Base-by-base conservation (phyloP, 2,329 filamentous ascomycete species). In the Claviceps maximensis region DNA sequence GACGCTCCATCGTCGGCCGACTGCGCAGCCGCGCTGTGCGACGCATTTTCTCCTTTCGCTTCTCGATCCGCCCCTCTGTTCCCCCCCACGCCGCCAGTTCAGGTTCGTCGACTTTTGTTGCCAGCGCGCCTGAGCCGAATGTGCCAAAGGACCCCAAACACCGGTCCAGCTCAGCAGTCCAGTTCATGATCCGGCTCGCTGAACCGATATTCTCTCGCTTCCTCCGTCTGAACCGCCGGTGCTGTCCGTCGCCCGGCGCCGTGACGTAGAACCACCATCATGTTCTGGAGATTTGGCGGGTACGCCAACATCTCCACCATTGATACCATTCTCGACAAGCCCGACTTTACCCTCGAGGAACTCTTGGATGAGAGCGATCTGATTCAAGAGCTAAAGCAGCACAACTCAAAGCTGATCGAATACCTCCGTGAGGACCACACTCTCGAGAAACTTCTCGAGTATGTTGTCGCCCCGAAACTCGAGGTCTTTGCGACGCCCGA, bases 201-300 rank as follows among this genome's bases (percentile, higher is more conserved):
- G 49, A 55, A 54, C 42, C 54, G 51, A 44, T 52, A 33, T 45
- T 40, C 38, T 19, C 49, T 42, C 49, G 17, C 47, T 49, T 52
- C 57, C 53, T 55, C 55, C 58, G 55, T 54, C 57, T 59, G 58
- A 19, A 58, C 58, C 60, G 61, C 64, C 63, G 64, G 62, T 62
- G 63, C 62, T 55, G 55, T 55, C 54, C 55, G 56, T 61, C 58
- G 58, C 61, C 61, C 63, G 61, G 67, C 61, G 65, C 62, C 59
- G 63, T 63, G 61, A 62, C 61, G 56, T 58, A 62, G 60, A 57
- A 53, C 62, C 63, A 67, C 66, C 83, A 91, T 71, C 76, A 98
- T 98, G 93, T 98, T 98, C 74, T 98, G 93, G 93, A 86, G 91
- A 74, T 98, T 97, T 79, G 91, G 93, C 79, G 89, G 89, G 67